These are phyloP conservation scores for Pestalotiopsis sp. DNA, from an alignment of 2,329 filamentous ascomycete species.

Conservation along the genomic window DNA sequence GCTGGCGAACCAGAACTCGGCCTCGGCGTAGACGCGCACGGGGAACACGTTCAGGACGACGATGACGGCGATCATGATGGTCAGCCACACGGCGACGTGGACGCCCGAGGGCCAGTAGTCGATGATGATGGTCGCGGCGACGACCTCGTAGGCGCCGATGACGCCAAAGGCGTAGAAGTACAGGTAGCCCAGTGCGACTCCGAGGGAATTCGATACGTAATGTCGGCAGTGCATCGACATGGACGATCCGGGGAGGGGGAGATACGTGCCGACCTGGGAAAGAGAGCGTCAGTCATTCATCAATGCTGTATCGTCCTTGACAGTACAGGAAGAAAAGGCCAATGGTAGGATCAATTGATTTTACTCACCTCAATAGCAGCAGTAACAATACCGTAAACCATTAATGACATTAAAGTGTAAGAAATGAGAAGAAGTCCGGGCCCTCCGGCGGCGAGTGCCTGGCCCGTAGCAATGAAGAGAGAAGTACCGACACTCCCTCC, in stretches of 20 bases:
- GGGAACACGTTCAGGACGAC: constrained; percentile 13
- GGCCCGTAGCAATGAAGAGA: constrained; percentile 49
- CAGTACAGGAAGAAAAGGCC: not conserved
- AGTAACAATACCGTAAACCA: constrained; percentile 48
- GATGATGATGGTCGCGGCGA: constrained; percentile 22
- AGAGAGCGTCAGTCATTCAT: not conserved
- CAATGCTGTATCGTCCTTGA: not conserved
- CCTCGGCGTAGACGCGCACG: constrained; percentile 11
- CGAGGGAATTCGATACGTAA: constrained; percentile 44
- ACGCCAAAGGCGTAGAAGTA: constrained; percentile 42
- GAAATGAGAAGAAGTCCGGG: constrained; percentile 44
- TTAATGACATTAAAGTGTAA: constrained; percentile 43
- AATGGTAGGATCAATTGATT: not conserved
- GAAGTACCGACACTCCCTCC: constrained; percentile 50
- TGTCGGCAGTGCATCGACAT: constrained; percentile 51
- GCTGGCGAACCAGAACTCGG: constrained; percentile 12
- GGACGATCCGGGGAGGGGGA: constrained; percentile 48
- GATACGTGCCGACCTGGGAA: constrained; percentile 49
- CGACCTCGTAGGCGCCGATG: constrained; percentile 31
- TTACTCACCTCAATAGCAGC: constrained; percentile 36
- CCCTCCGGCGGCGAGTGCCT: constrained; percentile 42
- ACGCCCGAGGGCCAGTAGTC: constrained; percentile 23
- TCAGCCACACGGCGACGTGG: constrained; percentile 22
- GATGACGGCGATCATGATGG: constrained; percentile 21
- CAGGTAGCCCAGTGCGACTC: constrained; percentile 47